Conservation (phyloP, 1,284 basidiomycete genomes). For the Coniferiporia weirii region DNA sequence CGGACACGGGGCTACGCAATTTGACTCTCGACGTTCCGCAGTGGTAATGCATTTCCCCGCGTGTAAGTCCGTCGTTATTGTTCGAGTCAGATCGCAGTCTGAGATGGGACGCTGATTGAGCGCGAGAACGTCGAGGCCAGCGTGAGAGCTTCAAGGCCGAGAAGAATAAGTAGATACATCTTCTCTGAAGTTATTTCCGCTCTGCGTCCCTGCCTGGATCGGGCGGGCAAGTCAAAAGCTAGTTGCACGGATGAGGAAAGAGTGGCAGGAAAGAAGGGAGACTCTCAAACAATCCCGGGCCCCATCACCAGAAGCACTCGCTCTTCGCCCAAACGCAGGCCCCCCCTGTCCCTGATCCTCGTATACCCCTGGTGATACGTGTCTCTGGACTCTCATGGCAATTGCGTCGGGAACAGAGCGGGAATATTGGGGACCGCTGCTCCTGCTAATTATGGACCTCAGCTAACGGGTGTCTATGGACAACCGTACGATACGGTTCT, state of each 20-base stretch:
- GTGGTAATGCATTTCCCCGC: neutral
- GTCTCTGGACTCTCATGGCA: too few species aligned
- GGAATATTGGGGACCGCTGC: neutral
- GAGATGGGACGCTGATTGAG: neutral
- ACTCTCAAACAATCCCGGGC: neutral
- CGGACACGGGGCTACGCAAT: too few species aligned
- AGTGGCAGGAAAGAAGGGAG: constrained; percentile 3
- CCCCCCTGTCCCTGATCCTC: constrained; percentile 8
- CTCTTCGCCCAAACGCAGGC: too few species aligned
- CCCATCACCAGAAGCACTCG: neutral
- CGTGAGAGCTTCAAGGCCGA: neutral
- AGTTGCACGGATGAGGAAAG: constrained; percentile 3
- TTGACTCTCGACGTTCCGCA: neutral
- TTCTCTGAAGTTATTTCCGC: neutral
- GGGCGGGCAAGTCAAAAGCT: constrained; percentile 7
- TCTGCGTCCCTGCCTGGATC: neutral
- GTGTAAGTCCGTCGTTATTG: neutral
- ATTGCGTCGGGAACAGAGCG: neutral
- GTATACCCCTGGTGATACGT: too few species aligned
- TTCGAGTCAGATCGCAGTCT: constrained; percentile 3
- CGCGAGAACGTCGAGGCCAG: neutral
- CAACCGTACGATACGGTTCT: too few species aligned
- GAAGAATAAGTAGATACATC: neutral
- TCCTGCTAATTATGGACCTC: too few species aligned
- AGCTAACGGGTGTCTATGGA: too few species aligned